Conservation (phyloP, 345 rosid genomes). For the Carallia pectinifolia region DNA sequence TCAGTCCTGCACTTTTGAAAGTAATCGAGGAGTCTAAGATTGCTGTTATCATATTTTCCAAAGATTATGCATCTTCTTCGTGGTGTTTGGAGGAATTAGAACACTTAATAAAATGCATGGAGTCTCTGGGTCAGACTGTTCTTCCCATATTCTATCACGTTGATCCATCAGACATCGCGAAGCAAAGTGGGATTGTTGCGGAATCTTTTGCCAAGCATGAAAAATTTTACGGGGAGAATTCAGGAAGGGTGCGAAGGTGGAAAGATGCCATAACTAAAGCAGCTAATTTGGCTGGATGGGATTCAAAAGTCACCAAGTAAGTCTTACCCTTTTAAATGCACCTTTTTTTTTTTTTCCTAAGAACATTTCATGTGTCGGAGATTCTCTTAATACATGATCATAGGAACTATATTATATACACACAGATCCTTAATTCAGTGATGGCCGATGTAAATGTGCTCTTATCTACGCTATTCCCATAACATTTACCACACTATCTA, state of each 20-base stretch:
- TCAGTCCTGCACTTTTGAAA: background rate
- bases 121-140: background rate
- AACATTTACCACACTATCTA: too few species aligned
- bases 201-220: slow-evolving; percentile 1
- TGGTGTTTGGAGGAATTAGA: slow-evolving; percentile 17
- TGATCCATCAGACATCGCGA: slow-evolving; percentile 2
- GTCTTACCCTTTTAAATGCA: too few species aligned
- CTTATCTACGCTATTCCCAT: too few species aligned
- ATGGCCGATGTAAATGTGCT: too few species aligned
- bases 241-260: slow-evolving; percentile 10
- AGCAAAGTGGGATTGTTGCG: background rate
- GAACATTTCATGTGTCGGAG: too few species aligned
- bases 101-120: slow-evolving; percentile 1
- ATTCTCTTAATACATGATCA: too few species aligned
- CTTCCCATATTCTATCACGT: slow-evolving; percentile 4
- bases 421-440: too few species aligned
- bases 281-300: slow-evolving; percentile 13
- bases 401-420: too few species aligned
- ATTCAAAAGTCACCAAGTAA: background rate
- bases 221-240: background rate
- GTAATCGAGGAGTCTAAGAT: slow-evolving; percentile 1
- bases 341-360: too few species aligned
- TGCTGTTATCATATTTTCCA: slow-evolving; percentile 3
- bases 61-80: slow-evolving; percentile 5
- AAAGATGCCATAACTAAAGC: slow-evolving; percentile 6